phyloP scores from a whole-genome alignment of 768 basidiomycete genomes.

The Amanita jacksonii region DNA sequence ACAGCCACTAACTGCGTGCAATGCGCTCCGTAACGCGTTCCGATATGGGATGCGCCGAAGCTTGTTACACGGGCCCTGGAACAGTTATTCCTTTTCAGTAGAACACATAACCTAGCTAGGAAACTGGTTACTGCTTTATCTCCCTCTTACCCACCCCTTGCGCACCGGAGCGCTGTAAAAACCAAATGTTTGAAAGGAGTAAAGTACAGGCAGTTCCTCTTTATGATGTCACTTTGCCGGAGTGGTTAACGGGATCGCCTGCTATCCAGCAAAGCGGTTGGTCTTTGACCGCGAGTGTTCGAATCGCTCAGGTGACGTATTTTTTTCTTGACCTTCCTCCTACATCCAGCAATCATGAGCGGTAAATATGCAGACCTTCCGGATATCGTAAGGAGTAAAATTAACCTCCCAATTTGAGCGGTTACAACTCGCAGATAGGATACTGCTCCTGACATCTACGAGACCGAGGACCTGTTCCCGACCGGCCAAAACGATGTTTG shows the following conservation, averaged over 20 bases:
- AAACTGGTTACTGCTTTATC: no score
- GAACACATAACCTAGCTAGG: no score
- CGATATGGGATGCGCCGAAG: no score
- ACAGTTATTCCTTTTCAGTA: no score
- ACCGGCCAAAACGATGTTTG: conserved; percentile 42
- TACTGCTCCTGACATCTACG: conserved; percentile 86
- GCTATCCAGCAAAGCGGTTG: conserved; percentile 43
- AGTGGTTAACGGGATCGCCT: conserved; percentile 89
- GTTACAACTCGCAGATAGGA: conserved; percentile 40
- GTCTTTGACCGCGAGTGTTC: conserved; percentile 43
- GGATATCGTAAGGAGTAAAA: conserved; percentile 76
- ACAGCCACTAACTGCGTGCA: conserved; percentile 30
- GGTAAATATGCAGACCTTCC: conserved; percentile 83
- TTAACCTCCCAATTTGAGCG: conserved; percentile 5
- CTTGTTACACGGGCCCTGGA: no score
- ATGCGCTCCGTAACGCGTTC: conserved; percentile 39
- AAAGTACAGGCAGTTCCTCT: no score
- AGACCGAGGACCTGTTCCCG: conserved; percentile 74
- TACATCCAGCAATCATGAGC: conserved; percentile 41
- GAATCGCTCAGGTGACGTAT: conserved; percentile 43
- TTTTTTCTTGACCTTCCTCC: no score
- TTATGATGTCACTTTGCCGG: conserved; percentile 79
- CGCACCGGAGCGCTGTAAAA: no score
- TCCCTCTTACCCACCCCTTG: no score
- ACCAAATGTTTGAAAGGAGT: no score